Conservation (phyloP, 495 filamentous ascomycete genomes). For the Neurospora sp. region DNA sequence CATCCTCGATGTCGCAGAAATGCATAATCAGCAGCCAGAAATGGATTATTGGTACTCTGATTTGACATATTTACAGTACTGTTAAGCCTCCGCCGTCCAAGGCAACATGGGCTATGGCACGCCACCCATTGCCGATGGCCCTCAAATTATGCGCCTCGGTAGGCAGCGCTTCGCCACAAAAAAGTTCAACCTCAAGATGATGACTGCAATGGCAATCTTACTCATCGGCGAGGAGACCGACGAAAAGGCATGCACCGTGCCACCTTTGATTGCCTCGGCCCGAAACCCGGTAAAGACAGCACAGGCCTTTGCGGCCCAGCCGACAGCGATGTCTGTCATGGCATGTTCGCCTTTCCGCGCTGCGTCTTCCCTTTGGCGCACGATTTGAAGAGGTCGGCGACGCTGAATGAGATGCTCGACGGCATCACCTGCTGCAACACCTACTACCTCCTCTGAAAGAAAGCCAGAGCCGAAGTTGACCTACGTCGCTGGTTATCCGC, state of each 20-base stretch:
- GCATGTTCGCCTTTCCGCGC: background rate
- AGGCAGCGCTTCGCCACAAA: background rate
- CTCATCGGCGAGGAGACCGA: background rate
- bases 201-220: background rate
- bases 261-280: background rate
- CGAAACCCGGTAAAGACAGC: background rate
- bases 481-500: background rate
- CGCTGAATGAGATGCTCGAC: background rate
- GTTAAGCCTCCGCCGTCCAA: too few species aligned
- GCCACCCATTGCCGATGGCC: too few species aligned
- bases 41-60: too few species aligned
- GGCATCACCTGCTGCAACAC: background rate
- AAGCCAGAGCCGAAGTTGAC: background rate
- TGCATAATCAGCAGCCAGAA: too few species aligned
- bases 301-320: background rate
- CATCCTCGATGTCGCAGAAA: too few species aligned
- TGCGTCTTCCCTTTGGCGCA: background rate
- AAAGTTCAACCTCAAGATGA: background rate
- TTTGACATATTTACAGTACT: too few species aligned
- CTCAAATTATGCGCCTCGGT: background rate
- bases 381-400: background rate
- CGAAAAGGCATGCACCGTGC: background rate
- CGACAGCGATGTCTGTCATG: background rate
- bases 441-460: background rate
- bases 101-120: too few species aligned